A percentile compares a stretch with the other conserved stretches of the same genome.
These are phyloP conservation scores for Tetraselmis chui DNA, from an alignment of 139 green algal species.

Conservation along the genomic window DNA sequence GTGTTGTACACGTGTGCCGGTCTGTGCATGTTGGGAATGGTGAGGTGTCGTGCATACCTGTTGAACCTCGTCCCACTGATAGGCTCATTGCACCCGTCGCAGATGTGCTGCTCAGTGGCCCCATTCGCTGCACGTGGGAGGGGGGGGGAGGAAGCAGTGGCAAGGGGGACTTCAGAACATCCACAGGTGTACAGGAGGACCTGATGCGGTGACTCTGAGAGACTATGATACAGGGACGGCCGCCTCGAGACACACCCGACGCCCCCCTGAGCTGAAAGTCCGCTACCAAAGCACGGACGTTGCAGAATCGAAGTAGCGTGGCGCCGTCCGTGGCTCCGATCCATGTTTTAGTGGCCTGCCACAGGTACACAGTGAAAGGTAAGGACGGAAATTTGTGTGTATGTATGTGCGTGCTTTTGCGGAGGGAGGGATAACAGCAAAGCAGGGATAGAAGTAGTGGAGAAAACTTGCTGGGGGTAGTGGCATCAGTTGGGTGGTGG, in stretches of 20 bases:
- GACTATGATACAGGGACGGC: too few relatives aligned
- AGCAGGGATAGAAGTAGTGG: too few relatives aligned
- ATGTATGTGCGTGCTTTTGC: too few relatives aligned
- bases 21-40: too few relatives aligned
- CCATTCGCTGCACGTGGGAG: background rate
- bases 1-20: too few relatives aligned
- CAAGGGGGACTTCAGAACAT: background rate
- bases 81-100: background rate
- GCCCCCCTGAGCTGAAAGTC: conserved; percentile 12
- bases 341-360: conserved; percentile 16
- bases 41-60: too few relatives aligned
- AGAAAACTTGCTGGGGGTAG: too few relatives aligned
- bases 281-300: conserved; percentile 19
- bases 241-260: background rate
- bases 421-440: too few relatives aligned
- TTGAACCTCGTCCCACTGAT: background rate
- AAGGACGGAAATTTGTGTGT: too few relatives aligned
- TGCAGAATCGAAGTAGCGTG: conserved; percentile 22
- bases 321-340: conserved; percentile 30
- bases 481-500: too few relatives aligned
- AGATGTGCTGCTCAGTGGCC: background rate
- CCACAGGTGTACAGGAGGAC: background rate
- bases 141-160: background rate
- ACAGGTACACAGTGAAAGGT: too few relatives aligned
- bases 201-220: too few relatives aligned